Percentiles rank a stretch among this genome's conserved stretches.
Conservation (phyloP, 371 early-diverging fungal species). For the Mortierella sp. region DNA sequence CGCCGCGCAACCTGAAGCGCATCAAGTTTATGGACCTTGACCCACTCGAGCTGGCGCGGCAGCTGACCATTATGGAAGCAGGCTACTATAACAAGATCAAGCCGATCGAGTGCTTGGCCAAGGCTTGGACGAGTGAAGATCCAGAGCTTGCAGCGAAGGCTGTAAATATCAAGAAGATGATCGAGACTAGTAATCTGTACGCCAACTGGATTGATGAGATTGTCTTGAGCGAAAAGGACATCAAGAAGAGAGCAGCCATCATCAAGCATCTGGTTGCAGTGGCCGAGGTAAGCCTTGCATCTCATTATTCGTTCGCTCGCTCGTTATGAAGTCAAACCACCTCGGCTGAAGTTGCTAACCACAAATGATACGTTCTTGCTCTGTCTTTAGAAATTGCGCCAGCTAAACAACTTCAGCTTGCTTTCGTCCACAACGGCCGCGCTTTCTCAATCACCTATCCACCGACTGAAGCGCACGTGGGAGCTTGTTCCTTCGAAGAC, state of each 20-base stretch:
- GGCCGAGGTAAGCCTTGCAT: conserved; percentile 86
- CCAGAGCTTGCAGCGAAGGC: conserved; percentile 63
- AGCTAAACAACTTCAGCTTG: conserved; percentile 92
- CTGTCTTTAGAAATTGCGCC: conserved; percentile 66
- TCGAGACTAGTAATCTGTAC: conserved; percentile 73
- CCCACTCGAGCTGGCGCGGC: conserved; percentile 94
- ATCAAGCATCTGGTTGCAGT: conserved; percentile 88
- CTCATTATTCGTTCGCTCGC: too few species aligned
- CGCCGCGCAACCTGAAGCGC: conserved; percentile 74
- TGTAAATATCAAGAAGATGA: conserved; percentile 81
- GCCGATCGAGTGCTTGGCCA: conserved; percentile 87
- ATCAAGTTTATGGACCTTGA: conserved; percentile 87
- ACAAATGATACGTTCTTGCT: too few species aligned
- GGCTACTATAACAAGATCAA: conserved; percentile 83
- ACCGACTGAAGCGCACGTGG: conserved; percentile 93
- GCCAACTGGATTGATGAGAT: conserved; percentile 84
- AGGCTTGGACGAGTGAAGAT: conserved; percentile 88
- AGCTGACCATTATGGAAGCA: conserved; percentile 91
- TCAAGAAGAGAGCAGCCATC: conserved; percentile 79
- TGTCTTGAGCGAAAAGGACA: conserved; percentile 81
- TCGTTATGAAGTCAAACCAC: too few species aligned
- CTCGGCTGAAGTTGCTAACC: too few species aligned
- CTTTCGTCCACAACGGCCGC: conserved; percentile 92
- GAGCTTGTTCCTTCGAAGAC: conserved; percentile 71
- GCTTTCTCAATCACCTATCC: conserved; percentile 89